phyloP scores from a whole-genome alignment of 78 protist species.

The Pigoraptor vietnamica region DNA sequence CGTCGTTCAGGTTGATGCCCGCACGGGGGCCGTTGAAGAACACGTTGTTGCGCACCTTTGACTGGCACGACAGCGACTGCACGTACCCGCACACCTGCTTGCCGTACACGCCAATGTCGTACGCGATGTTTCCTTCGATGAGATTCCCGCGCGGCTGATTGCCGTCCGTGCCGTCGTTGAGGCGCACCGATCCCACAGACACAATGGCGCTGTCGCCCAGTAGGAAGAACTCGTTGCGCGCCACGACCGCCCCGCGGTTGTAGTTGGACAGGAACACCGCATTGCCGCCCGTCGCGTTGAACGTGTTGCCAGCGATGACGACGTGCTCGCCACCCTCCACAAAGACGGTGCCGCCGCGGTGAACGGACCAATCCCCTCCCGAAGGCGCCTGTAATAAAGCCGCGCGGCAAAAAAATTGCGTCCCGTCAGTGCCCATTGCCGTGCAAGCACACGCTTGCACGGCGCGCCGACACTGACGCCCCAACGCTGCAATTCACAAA shows the following conservation, averaged over 20 bases:
- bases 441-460: too few relatives aligned
- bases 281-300: conserved; percentile 13
- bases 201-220: conserved; percentile 31
- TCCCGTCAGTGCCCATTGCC: too few relatives aligned
- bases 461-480: too few relatives aligned
- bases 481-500: too few relatives aligned
- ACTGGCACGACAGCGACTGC: conserved; percentile 6
- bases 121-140: conserved; percentile 4
- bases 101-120: conserved; percentile 24
- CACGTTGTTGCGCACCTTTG: conserved; percentile 1
- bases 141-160: neutral
- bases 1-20: conserved; percentile 34
- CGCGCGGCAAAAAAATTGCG: too few relatives aligned
- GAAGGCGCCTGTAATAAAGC: conserved; percentile 38
- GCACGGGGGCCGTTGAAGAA: conserved; percentile 41
- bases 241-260: neutral
- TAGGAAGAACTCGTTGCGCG: neutral
- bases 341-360: conserved; percentile 27
- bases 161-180: neutral
- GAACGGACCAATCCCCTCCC: conserved; percentile 46
- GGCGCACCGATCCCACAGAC: neutral
- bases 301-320: neutral
- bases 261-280: conserved; percentile 6
- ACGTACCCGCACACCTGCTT: conserved; percentile 24
- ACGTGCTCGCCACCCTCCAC: neutral